Conservation (phyloP, 1,139 yeast genomes). For the Starmera stellimalicola region DNA sequence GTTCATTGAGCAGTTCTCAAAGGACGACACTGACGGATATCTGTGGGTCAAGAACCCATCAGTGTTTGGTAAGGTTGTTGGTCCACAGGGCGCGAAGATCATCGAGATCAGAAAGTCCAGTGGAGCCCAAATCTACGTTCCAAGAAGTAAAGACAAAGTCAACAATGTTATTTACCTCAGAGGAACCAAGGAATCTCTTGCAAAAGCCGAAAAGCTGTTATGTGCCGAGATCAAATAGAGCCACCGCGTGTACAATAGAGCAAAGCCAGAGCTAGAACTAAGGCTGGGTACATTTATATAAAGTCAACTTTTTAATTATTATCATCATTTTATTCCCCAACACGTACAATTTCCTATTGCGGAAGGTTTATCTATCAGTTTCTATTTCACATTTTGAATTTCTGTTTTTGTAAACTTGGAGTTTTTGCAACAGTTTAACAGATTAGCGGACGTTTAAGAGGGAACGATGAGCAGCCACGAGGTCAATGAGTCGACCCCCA, state of each 20-base stretch:
- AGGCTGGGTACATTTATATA: too few relatives aligned
- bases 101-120: conserved; percentile 51
- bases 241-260: background rate
- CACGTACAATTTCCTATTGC: too few relatives aligned
- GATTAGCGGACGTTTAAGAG: too few relatives aligned
- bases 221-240: conserved; percentile 15
- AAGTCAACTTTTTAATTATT: too few relatives aligned
- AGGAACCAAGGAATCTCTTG: conserved; percentile 31
- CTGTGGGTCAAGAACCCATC: conserved; percentile 38
- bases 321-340: too few relatives aligned
- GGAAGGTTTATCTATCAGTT: too few relatives aligned
- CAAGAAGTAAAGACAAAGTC: conserved; percentile 45
- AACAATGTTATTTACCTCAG: conserved; percentile 35
- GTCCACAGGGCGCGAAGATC: conserved; percentile 67
- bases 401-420: too few relatives aligned
- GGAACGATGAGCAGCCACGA: background rate
- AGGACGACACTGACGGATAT: conserved; percentile 34
- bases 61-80: conserved; percentile 53
- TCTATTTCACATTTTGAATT: too few relatives aligned
- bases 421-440: too few relatives aligned
- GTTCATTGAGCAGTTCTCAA: conserved; percentile 24
- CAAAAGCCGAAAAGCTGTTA: conserved; percentile 29
- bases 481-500: conserved; percentile 7
- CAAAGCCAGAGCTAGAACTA: too few relatives aligned
- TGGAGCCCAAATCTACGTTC: conserved; percentile 54